These are phyloP conservation scores for Phytophthora sansomeana DNA, from an alignment of 352 stramenopile species.

Conservation along the genomic window DNA sequence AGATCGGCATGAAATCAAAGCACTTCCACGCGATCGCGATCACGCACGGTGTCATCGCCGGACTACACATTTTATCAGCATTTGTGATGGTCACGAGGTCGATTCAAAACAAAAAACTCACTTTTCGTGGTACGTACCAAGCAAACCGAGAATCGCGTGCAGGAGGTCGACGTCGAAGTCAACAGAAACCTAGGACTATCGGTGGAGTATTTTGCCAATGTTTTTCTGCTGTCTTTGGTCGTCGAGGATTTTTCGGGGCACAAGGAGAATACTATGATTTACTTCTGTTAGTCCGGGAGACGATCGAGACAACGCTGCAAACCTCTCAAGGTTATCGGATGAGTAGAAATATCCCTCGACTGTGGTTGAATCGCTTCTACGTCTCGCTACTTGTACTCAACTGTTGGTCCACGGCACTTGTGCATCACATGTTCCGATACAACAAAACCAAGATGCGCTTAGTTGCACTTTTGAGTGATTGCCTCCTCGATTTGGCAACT, in stretches of 20 bases:
- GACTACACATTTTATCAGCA: slow-evolving; percentile 20
- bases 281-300: slow-evolving; percentile 41
- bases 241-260: slow-evolving; percentile 34
- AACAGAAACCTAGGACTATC: neutral
- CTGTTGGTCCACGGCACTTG: slow-evolving; percentile 44
- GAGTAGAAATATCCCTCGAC: slow-evolving; percentile 34
- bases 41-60: slow-evolving; percentile 22
- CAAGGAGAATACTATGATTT: slow-evolving; percentile 37
- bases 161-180: neutral
- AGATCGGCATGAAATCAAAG: slow-evolving; percentile 31
- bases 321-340: slow-evolving; percentile 41
- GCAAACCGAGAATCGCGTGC: neutral
- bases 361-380: slow-evolving; percentile 51
- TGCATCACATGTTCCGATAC: slow-evolving; percentile 40
- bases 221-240: slow-evolving; percentile 29
- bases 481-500: slow-evolving; percentile 37
- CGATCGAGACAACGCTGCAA: slow-evolving; percentile 37
- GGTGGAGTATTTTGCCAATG: neutral
- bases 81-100: slow-evolving; percentile 30
- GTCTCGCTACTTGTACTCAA: slow-evolving; percentile 41
- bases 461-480: slow-evolving; percentile 33
- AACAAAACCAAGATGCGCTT: slow-evolving; percentile 39
- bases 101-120: slow-evolving; percentile 26
- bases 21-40: slow-evolving; percentile 22
- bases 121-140: slow-evolving; percentile 18